These are phyloP conservation scores for Tolypocladium tundrense DNA, from an alignment of 2,329 filamentous ascomycete species.

Conservation along the genomic window DNA sequence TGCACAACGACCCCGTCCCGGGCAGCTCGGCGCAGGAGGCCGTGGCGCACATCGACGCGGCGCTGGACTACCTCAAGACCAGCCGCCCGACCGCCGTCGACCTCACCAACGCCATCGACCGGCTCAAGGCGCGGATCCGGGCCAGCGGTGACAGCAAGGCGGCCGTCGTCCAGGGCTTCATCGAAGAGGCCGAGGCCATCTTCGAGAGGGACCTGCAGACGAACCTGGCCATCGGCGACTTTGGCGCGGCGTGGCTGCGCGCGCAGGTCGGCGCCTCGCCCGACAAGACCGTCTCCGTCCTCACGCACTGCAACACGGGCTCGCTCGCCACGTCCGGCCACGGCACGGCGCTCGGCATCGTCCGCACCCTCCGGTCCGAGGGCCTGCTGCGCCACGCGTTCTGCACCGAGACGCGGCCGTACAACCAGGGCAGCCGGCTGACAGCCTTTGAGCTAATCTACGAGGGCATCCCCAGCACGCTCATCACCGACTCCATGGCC, in stretches of 20 bases:
- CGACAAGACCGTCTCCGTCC: slow-evolving; percentile 55
- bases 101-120: slow-evolving; percentile 76
- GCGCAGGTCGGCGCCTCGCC: slow-evolving; percentile 40
- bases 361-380: slow-evolving; percentile 65
- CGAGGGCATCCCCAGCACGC: slow-evolving; percentile 79
- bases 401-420: slow-evolving; percentile 93
- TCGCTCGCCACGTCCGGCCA: slow-evolving; percentile 97
- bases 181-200: slow-evolving; percentile 75
- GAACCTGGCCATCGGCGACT: slow-evolving; percentile 74
- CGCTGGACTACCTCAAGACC: slow-evolving; percentile 76
- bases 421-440: slow-evolving; percentile 92
- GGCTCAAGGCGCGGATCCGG: slow-evolving; percentile 59
- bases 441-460: slow-evolving; percentile 96
- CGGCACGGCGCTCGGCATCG: slow-evolving; percentile 88
- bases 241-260: slow-evolving; percentile 76
- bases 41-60: slow-evolving; percentile 61
- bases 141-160: slow-evolving; percentile 33
- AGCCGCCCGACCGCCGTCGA: slow-evolving; percentile 94
- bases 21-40: slow-evolving; percentile 43
- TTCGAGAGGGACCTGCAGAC: slow-evolving; percentile 77
- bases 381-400: slow-evolving; percentile 70
- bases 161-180: slow-evolving; percentile 58
- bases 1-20: slow-evolving; percentile 43
- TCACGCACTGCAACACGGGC: slow-evolving; percentile 97
- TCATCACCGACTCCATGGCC: slow-evolving; percentile 96